Percentiles rank a stretch among this genome's conserved stretches.
phyloP scores from a whole-genome alignment of 164 flowering plant genomes.

The Piper betle region DNA sequence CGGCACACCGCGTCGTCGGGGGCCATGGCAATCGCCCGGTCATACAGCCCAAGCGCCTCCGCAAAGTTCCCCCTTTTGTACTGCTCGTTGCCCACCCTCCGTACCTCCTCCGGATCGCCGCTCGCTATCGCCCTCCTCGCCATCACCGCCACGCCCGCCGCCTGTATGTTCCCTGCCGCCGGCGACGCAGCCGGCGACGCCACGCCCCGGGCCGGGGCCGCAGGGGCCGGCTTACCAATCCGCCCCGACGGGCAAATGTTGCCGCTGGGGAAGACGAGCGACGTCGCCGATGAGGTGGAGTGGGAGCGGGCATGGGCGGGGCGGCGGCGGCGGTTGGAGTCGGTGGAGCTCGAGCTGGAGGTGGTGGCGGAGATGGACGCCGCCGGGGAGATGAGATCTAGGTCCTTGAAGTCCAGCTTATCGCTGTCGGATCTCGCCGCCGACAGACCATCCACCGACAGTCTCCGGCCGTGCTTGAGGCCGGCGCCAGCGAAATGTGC shows the following conservation, averaged over 20 bases:
- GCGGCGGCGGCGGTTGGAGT: too few species aligned
- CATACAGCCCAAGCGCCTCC: slow-evolving; percentile 25
- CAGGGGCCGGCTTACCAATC: slow-evolving; percentile 25
- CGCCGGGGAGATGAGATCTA: slow-evolving; percentile 77
- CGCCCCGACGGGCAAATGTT: slow-evolving; percentile 63
- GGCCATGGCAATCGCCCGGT: slow-evolving; percentile 62
- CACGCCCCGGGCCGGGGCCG: slow-evolving; percentile 1
- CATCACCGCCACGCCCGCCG: slow-evolving; percentile 13
- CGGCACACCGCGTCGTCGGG: slow-evolving; percentile 17
- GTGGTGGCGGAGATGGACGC: slow-evolving; percentile 52
- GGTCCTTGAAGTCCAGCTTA: slow-evolving; percentile 43
- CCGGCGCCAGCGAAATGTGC: too few species aligned
- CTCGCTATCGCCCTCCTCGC: too few species aligned
- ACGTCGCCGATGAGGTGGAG: neutral
- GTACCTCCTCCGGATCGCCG: too few species aligned
- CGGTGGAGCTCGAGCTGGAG: neutral
- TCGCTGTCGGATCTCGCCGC: too few species aligned
- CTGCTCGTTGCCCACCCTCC: too few species aligned
- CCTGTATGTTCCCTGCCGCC: slow-evolving; percentile 9
- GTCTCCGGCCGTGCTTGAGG: too few species aligned
- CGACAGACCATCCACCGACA: too few species aligned
- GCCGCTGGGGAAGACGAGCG: slow-evolving; percentile 32
- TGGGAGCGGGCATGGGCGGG: too few species aligned
- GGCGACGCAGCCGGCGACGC: neutral
- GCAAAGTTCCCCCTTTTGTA: too few species aligned